Percentiles rank a stretch among this genome's conserved stretches.
Evolutionary conservation across 805 yeast genomes (phyloP).

Genomic region (Candida endomychidarum): DNA sequence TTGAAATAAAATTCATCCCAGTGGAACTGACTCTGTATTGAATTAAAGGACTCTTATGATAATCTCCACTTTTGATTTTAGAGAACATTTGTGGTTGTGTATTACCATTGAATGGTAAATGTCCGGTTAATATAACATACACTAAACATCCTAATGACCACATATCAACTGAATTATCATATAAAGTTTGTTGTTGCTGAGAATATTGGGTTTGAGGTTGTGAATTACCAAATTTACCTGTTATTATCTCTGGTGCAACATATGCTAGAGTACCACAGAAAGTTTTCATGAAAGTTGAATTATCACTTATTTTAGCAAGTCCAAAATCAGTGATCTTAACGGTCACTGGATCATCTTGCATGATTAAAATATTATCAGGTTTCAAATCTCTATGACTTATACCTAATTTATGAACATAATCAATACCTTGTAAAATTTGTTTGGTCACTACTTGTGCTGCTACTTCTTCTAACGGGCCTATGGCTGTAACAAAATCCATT

Average conservation of each 20-base stretch:
- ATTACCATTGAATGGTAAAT: constrained; percentile 90
- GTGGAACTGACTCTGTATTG: constrained; percentile 63
- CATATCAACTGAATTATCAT: constrained; percentile 89
- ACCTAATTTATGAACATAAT: constrained; percentile 84
- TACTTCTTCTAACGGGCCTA: constrained; percentile 89
- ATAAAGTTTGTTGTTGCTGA: constrained; percentile 28
- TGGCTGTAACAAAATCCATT: constrained; percentile 94
- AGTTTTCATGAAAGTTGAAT: constrained; percentile 85
- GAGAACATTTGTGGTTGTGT: constrained; percentile 84
- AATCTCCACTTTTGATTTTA: constrained; percentile 74
- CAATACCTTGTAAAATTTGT: constrained; percentile 81
- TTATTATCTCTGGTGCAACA: constrained; percentile 90
- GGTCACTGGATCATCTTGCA: constrained; percentile 84
- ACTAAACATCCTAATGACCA: constrained; percentile 97
- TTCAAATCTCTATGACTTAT: constrained; percentile 95
- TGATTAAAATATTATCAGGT: constrained; percentile 92
- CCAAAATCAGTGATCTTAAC: constrained; percentile 98
- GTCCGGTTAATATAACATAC: constrained; percentile 89
- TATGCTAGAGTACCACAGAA: constrained; percentile 98
- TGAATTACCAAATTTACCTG: constrained; percentile 50
- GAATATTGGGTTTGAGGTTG: constrained; percentile 13
- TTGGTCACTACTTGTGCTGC: constrained; percentile 83
- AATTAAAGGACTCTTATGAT: constrained; percentile 72
- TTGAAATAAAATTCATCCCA: constrained; percentile 70
- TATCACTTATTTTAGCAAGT: constrained; percentile 83